Evolutionary conservation across 345 rosid species (phyloP).

Genomic region (Reutealis trisperma): DNA sequence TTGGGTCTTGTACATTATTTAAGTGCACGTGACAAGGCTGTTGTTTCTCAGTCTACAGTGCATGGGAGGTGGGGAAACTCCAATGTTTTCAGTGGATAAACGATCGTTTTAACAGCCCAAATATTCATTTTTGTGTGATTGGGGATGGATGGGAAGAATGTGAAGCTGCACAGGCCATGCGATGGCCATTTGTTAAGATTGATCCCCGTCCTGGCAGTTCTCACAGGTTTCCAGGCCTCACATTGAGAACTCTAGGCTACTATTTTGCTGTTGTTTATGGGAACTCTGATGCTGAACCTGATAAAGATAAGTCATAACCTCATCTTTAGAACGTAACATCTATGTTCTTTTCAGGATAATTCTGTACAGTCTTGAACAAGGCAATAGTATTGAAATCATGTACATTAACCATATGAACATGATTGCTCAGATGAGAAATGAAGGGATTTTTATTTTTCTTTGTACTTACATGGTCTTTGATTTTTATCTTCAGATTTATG

Average conservation of each 20-base stretch:
- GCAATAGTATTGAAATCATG: neutral
- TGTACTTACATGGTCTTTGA: neutral
- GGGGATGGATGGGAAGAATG: conserved; percentile 96
- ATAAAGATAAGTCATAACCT: conserved; percentile 26
- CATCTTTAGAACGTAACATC: conserved; percentile 2
- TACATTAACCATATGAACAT: neutral
- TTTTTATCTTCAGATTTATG: neutral
- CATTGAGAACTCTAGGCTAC: conserved; percentile 62
- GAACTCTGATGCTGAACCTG: conserved; percentile 33
- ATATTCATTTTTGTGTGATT: conserved; percentile 64
- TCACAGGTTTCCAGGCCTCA: conserved; percentile 82
- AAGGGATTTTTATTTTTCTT: neutral
- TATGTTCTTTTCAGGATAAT: conserved; percentile 13
- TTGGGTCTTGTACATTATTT: neutral
- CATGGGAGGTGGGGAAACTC: conserved; percentile 77
- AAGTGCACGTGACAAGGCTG: neutral
- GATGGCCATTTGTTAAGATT: conserved; percentile 82
- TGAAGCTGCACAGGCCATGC: conserved; percentile 79
- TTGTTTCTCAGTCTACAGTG: conserved; percentile 64
- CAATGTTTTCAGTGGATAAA: conserved; percentile 76
- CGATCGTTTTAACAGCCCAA: conserved; percentile 50
- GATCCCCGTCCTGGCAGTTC: conserved; percentile 60
- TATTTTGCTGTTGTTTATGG: conserved; percentile 68
- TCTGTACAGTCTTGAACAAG: conserved; percentile 10
- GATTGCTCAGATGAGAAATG: neutral